Conservation (phyloP, 2,329 filamentous ascomycete genomes). For the Epichloe elymi region DNA sequence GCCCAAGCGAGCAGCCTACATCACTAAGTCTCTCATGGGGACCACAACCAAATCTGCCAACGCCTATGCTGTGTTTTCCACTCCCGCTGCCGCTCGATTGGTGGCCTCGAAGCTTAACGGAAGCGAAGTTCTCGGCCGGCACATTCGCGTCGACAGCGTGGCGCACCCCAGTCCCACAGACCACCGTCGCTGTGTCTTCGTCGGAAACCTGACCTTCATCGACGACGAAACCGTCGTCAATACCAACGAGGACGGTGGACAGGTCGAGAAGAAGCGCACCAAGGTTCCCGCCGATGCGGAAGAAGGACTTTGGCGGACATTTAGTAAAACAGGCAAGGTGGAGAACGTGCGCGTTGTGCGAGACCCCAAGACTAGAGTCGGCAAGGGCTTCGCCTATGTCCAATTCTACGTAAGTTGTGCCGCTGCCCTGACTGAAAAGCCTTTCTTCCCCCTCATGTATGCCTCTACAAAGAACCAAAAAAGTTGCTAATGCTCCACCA, state of each 20-base stretch:
- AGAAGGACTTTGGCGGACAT: constrained; percentile 81
- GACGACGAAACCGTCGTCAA: constrained; percentile 71
- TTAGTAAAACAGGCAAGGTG: constrained; percentile 62
- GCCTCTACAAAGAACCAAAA: not conserved
- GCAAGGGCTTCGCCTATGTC: constrained; percentile 95
- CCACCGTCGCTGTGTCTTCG: constrained; percentile 83
- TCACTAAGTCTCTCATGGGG: constrained; percentile 80
- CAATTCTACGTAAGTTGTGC: constrained; percentile 59
- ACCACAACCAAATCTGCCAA: constrained; percentile 88
- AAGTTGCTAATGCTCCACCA: not conserved
- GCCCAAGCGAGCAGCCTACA: constrained; percentile 89
- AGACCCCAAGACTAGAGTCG: constrained; percentile 79
- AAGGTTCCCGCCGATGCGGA: constrained; percentile 74
- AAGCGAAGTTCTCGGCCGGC: constrained; percentile 68
- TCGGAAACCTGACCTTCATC: constrained; percentile 92
- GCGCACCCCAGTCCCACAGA: constrained; percentile 75
- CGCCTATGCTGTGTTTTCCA: constrained; percentile 84
- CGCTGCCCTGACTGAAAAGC: not conserved
- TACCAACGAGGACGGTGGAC: constrained; percentile 50
- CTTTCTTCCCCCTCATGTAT: not conserved
- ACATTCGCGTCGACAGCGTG: constrained; percentile 81
- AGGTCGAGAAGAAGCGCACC: constrained; percentile 58
- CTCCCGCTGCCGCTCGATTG: constrained; percentile 58
- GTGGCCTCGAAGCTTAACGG: constrained; percentile 73
- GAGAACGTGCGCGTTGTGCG: constrained; percentile 89